A percentile compares a stretch with the other conserved stretches of the same genome.
These are phyloP conservation scores for Tetragonia tetragonoides DNA, from an alignment of 148 eudicot genomes.

Conservation along the genomic window DNA sequence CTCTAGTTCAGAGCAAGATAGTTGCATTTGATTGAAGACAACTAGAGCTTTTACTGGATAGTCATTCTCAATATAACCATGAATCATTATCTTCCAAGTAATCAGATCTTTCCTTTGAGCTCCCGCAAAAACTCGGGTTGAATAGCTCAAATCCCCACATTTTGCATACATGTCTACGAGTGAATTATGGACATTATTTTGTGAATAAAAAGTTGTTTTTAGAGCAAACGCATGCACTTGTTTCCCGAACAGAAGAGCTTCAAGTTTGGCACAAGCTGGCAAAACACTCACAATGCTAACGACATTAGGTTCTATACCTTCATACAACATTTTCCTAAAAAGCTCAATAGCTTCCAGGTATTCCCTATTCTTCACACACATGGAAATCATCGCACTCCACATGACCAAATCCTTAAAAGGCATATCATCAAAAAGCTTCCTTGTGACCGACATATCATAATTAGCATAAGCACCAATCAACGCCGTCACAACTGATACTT, in stretches of 20 bases:
- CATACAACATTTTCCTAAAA: conserved; percentile 43
- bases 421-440: conserved; percentile 40
- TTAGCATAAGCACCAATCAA: conserved; percentile 47
- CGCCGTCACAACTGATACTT: conserved; percentile 43
- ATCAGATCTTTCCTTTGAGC: conserved; percentile 43
- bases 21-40: conserved; percentile 33
- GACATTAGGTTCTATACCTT: conserved; percentile 42
- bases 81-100: conserved; percentile 64
- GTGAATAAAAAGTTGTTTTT: conserved; percentile 25
- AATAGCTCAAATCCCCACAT: conserved; percentile 41
- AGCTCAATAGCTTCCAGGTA: conserved; percentile 41
- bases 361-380: conserved; percentile 40
- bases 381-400: conserved; percentile 66
- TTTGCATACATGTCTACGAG: conserved; percentile 64
- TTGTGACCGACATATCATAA: conserved; percentile 28
- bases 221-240: conserved; percentile 53
- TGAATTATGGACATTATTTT: conserved; percentile 49
- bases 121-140: conserved; percentile 34
- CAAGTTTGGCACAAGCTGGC: conserved; percentile 60
- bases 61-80: conserved; percentile 45
- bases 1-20: conserved; percentile 33
- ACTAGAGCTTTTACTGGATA: conserved; percentile 37
- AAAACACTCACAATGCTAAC: conserved; percentile 50
- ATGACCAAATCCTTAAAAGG: conserved; percentile 48
- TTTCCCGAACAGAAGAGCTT: conserved; percentile 38